Evolutionary conservation across 208 protist species (phyloP).

Genomic region (Tritrichomonas foetus): DNA sequence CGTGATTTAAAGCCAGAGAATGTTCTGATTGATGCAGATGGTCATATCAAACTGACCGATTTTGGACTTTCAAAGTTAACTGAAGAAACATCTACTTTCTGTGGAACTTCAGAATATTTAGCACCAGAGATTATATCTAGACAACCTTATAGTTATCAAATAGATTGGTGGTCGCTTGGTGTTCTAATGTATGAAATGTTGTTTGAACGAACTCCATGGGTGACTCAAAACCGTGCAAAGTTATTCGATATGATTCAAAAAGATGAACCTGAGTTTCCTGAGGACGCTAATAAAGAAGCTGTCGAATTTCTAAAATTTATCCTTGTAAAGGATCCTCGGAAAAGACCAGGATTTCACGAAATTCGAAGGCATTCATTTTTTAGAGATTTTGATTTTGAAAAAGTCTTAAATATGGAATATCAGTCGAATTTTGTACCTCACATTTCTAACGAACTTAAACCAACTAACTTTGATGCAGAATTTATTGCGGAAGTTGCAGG

Average conservation of each 20-base stretch:
- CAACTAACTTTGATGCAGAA: not conserved
- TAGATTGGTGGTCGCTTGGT: not conserved
- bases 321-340: not conserved
- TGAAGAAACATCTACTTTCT: not conserved
- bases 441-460: not conserved
- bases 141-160: not conserved
- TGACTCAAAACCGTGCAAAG: not conserved
- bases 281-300: not conserved
- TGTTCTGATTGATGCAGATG: not conserved
- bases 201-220: not conserved
- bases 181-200: not conserved
- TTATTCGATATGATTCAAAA: not conserved
- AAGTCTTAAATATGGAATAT: not conserved
- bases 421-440: not conserved
- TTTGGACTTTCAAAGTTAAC: not conserved
- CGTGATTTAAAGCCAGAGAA: too few species aligned
- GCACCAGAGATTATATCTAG: not conserved
- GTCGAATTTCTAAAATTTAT: not conserved
- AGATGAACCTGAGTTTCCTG: not conserved
- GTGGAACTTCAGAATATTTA: not conserved
- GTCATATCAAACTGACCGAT: not conserved
- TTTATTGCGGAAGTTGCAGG: not conserved
- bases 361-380: not conserved
- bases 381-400: not conserved
- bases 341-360: not conserved